Evolutionary conservation across 345 rosid genomes (phyloP).

Genomic region (Linum usitatissimum): DNA sequence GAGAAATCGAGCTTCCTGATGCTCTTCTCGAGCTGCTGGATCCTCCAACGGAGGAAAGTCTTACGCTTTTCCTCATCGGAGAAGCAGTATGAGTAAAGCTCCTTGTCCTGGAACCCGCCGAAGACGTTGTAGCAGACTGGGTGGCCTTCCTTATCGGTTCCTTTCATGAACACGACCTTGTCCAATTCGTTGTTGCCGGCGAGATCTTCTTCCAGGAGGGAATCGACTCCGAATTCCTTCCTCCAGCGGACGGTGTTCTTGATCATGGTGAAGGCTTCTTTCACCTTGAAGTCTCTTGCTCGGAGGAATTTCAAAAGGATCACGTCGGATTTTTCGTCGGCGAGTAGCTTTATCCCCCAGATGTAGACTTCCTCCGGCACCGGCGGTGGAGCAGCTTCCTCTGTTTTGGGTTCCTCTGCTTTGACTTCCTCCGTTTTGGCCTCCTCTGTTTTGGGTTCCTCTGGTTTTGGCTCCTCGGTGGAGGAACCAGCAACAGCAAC

Average conservation of each 20-base stretch:
- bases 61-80: constrained; percentile 33
- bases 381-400: constrained; percentile 5
- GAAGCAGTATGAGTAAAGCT: constrained; percentile 27
- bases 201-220: constrained; percentile 37
- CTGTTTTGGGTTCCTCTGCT: constrained; percentile 10
- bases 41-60: constrained; percentile 38
- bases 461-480: neutral
- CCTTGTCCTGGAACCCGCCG: constrained; percentile 31
- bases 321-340: constrained; percentile 31
- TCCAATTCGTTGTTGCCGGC: constrained; percentile 19
- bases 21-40: constrained; percentile 40
- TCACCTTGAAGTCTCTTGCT: constrained; percentile 48
- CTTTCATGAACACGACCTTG: constrained; percentile 27
- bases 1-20: constrained; percentile 38
- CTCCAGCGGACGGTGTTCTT: constrained; percentile 39
- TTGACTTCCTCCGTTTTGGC: neutral
- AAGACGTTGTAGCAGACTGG: constrained; percentile 48
- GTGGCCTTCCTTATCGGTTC: constrained; percentile 33
- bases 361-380: constrained; percentile 27
- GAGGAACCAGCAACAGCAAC: neutral
- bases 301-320: constrained; percentile 41
- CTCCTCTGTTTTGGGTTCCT: neutral
- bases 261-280: constrained; percentile 42
- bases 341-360: constrained; percentile 42
- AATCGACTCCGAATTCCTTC: constrained; percentile 34